Conservation (phyloP, 306 rosid genomes). For the Trifolium dubium region DNA sequence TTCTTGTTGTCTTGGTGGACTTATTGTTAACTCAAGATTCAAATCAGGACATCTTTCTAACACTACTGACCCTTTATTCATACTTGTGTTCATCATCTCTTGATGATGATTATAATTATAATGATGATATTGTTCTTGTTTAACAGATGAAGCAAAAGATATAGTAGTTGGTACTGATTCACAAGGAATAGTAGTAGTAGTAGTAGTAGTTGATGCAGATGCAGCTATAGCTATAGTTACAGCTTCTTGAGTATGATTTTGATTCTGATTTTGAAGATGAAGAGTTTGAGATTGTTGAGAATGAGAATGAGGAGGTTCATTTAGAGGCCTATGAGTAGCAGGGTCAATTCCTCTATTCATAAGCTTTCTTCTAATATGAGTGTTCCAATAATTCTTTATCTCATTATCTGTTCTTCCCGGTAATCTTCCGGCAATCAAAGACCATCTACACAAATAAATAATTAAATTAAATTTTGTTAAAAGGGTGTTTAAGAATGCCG, state of each 20-base stretch:
- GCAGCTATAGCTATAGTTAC: slow-evolving; percentile 17
- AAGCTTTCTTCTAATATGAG: slow-evolving; percentile 96
- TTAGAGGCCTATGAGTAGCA: slow-evolving; percentile 75
- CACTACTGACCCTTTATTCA: slow-evolving; percentile 32
- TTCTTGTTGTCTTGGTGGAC: slow-evolving; percentile 71
- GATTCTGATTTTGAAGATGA: slow-evolving; percentile 1
- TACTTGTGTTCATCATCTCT: slow-evolving; percentile 7
- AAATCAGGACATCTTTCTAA: slow-evolving; percentile 72
- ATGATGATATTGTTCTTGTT: slow-evolving; percentile 48
- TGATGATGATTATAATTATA: slow-evolving; percentile 16
- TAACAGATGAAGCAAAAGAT: slow-evolving; percentile 64
- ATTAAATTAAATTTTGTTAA: neutral
- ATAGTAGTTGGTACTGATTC: slow-evolving; percentile 49
- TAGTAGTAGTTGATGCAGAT: slow-evolving; percentile 1
- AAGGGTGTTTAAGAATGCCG: neutral
- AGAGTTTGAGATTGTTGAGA: slow-evolving; percentile 1
- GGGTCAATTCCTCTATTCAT: slow-evolving; percentile 94
- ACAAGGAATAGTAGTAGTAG: slow-evolving; percentile 5
- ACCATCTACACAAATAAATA: slow-evolving; percentile 63
- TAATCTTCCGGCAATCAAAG: slow-evolving; percentile 89
- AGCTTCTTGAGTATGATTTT: too few species aligned
- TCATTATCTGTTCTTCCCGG: slow-evolving; percentile 98
- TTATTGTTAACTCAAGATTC: slow-evolving; percentile 85
- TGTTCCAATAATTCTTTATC: slow-evolving; percentile 98
- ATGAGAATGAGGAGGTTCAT: slow-evolving; percentile 47